Evolutionary conservation across 2,329 filamentous ascomycete species (phyloP), one percentile per base, ranked within the genome.

Genomic region (Trichoderma koningiopsis): DNA sequence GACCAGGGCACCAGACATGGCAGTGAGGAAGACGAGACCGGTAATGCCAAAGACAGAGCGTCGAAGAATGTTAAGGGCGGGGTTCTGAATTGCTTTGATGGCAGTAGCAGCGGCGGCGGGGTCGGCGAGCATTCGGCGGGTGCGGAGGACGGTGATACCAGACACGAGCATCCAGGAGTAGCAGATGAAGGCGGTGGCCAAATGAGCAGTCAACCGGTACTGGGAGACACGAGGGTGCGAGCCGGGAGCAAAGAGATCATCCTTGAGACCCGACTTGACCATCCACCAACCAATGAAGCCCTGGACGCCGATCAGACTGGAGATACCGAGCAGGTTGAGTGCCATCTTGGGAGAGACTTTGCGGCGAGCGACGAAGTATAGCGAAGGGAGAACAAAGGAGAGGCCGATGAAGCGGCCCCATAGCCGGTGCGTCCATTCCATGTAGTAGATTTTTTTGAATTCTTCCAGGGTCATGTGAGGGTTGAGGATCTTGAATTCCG

Each of bases 271-370:
- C 13, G 92, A 96, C 81, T 96, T 96, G 74, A 99, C 96, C 96
- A 99, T 99, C 94, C 96, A 99, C 96, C 96, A 99, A 67, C 96
- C 96, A 72, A 99, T 90, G 76, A 96, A 88, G 56, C 96, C 96
- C 80, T 99, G 96, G 80, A 97, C 96, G 67, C 93, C 96, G 76
- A 99, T 97, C 75, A 98, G 85, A 60, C 87, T 88, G 55, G 93
- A 92, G 72, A 99, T 98, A 14, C 94, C 95, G 52, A 89, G 82
- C 16, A 99, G 85, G 72, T 92, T 91, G 74, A 85, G 79, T 19
- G 93, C 90, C 90, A 97, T 96, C 65, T 87, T 88, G 64, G 85
- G 85, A 29, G 92, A 92, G 57, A 98, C 94, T 71, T 89, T 88
- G 73, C 91, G 89, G 55, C 91, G 89, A 24, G 91, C 90, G 76